Conservation (phyloP, 345 rosid species). For the Citrus sp. region DNA sequence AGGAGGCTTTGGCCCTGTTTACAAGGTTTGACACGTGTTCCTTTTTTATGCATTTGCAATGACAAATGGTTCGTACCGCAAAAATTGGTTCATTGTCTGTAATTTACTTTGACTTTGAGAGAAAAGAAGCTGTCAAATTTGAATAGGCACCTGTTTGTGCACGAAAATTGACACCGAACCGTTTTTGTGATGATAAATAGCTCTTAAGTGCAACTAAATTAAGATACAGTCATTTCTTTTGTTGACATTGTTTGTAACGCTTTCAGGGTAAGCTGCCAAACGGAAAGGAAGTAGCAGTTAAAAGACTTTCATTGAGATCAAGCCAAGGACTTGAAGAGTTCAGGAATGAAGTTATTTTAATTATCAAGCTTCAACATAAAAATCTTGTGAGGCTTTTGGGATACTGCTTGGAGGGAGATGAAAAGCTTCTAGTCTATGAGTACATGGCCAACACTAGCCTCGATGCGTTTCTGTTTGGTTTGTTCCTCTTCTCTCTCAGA, state of each 20-base stretch:
- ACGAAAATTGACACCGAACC: background rate
- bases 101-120: background rate
- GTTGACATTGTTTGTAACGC: background rate
- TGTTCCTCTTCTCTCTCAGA: background rate
- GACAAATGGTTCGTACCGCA: background rate
- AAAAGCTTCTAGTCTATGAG: conserved; percentile 49
- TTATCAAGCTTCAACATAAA: conserved; percentile 52
- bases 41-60: background rate
- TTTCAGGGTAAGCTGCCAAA: conserved; percentile 40
- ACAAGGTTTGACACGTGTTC: conserved; percentile 21
- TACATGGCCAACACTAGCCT: conserved; percentile 51
- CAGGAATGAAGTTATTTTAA: conserved; percentile 46
- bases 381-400: conserved; percentile 55
- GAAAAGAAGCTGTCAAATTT: background rate
- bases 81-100: background rate
- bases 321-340: conserved; percentile 55
- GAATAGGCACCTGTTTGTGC: background rate
- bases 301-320: conserved; percentile 49
- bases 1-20: conserved; percentile 60
- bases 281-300: conserved; percentile 46
- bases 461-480: conserved; percentile 43
- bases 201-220: background rate
- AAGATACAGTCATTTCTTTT: background rate
- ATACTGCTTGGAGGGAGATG: conserved; percentile 42
- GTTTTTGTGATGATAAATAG: background rate